Base-by-base conservation (phyloP, 75 land plant genomes). In the Selaginella tamariscina region DNA sequence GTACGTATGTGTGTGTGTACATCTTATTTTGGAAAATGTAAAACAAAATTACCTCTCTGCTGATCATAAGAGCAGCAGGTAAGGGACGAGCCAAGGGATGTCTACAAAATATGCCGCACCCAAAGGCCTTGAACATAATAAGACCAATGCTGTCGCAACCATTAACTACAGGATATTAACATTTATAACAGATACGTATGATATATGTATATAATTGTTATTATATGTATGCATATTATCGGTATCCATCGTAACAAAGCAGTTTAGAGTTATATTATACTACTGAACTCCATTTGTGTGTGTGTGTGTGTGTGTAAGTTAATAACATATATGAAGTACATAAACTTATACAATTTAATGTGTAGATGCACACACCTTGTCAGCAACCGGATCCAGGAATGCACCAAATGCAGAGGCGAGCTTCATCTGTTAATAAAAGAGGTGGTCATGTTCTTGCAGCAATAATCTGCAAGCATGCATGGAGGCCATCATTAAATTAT, bases 301-400 rank as follows among this genome's bases (percentile, higher is more conserved):
- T n/a, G n/a, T n/a, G n/a, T n/a, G n/a, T n/a, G n/a, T n/a, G n/a
- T n/a, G n/a, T n/a, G n/a, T n/a, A n/a, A n/a, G n/a, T n/a, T n/a
- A n/a, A n/a, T n/a, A n/a, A n/a, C n/a, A n/a, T n/a, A n/a, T n/a
- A n/a, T n/a, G 11, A 49, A 11, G 54, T 20, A 49, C 20, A 11
- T 49, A 49, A 20, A 49, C 54, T 49, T 49, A 49, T 49, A 11
- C n/a, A 49, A 11, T 49, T 20, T 11, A 49, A 11, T 11, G 20
- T 49, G 54, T 49, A 11, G 20, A 49, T 49, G 39, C 77, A 27
- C 73, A 91, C 74, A 91, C 97, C 87, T 91, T 91, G 72, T 91
- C 97, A 71, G 97, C 97, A 29, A 91, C 97, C 33, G 97, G 97
- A 82, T 91, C 97, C 69, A 91, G 69, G 81, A 91, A 91, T 55